These are phyloP conservation scores for Lobosporangium transversale DNA, from an alignment of 192 early-diverging fungal species.

Conservation along the genomic window DNA sequence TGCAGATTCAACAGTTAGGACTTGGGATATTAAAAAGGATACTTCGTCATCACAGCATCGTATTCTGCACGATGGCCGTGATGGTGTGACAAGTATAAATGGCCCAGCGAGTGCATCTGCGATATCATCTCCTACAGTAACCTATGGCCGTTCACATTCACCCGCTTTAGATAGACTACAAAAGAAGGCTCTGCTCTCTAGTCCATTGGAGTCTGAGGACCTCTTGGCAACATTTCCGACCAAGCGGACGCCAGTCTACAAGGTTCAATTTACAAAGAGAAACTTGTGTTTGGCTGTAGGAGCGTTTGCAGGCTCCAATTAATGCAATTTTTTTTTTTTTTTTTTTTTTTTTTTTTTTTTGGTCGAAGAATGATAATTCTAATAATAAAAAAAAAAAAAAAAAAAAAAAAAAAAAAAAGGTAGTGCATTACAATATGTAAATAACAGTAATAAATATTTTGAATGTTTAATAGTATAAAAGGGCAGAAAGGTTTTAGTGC, in stretches of 20 bases:
- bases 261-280: slow-evolving; percentile 82
- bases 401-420: too few species aligned
- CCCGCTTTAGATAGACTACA: slow-evolving; percentile 54
- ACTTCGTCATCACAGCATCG: slow-evolving; percentile 16
- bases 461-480: too few species aligned
- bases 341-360: too few species aligned
- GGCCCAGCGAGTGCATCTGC: slow-evolving; percentile 1
- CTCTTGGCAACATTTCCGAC: slow-evolving; percentile 84
- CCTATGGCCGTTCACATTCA: slow-evolving; percentile 40
- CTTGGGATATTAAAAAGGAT: slow-evolving; percentile 87
- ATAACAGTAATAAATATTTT: too few species aligned
- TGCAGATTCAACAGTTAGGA: slow-evolving; percentile 88
- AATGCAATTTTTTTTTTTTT: neutral
- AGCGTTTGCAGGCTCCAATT: slow-evolving; percentile 60
- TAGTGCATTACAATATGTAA: too few species aligned
- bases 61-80: slow-evolving; percentile 36
- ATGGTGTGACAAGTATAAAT: slow-evolving; percentile 48
- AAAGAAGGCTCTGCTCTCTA: slow-evolving; percentile 53
- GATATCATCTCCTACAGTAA: slow-evolving; percentile 11
- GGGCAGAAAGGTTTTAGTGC: too few species aligned
- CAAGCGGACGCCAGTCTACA: slow-evolving; percentile 91
- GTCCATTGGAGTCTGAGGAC: slow-evolving; percentile 58
- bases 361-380: too few species aligned
- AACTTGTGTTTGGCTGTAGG: slow-evolving; percentile 91
- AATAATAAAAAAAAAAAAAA: too few species aligned